A percentile compares a stretch with the other conserved stretches of the same genome.
These are phyloP conservation scores for Erucastrum elatum DNA, from an alignment of 345 rosid genomes.

Conservation along the genomic window DNA sequence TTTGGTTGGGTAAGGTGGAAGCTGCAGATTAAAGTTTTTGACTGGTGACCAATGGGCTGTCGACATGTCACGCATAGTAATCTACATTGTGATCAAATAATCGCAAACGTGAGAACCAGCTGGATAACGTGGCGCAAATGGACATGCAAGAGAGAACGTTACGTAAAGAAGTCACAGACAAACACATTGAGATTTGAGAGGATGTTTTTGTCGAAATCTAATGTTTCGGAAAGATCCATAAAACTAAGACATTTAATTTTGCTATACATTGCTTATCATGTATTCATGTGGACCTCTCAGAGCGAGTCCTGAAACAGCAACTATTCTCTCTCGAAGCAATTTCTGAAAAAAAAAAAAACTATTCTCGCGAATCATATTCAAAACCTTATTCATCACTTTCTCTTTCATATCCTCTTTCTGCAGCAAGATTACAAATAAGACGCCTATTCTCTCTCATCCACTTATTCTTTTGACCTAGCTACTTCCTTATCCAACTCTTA, in stretches of 20 bases:
- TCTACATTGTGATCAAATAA: slow-evolving; percentile 34
- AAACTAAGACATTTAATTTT: slow-evolving; percentile 16
- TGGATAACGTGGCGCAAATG: slow-evolving; percentile 28
- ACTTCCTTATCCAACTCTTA: slow-evolving; percentile 27
- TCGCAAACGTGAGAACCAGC: slow-evolving; percentile 25
- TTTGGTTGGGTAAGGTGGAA: slow-evolving; percentile 26
- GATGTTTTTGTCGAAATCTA: slow-evolving; percentile 32
- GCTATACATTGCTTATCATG: slow-evolving; percentile 23
- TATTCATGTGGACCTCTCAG: slow-evolving; percentile 35
- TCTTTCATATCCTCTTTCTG: slow-evolving; percentile 5
- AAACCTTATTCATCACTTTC: slow-evolving; percentile 30
- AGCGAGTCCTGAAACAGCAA: slow-evolving; percentile 36
- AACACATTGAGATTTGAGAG: slow-evolving; percentile 17
- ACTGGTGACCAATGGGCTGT: slow-evolving; percentile 8
- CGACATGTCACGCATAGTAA: slow-evolving; percentile 24
- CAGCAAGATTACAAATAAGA: slow-evolving; percentile 31
- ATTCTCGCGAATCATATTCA: slow-evolving; percentile 3
- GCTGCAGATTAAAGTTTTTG: slow-evolving; percentile 34
- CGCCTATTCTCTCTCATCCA: slow-evolving; percentile 30
- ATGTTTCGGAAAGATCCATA: slow-evolving; percentile 31
- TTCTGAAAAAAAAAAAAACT: not conserved
- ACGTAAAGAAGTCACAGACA: slow-evolving; percentile 33
- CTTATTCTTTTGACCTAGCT: slow-evolving; percentile 22
- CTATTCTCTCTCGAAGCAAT: slow-evolving; percentile 20
- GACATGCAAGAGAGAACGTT: slow-evolving; percentile 21